Base-by-base conservation (phyloP, 179 eudicot species). In the Pouteria campechiana region DNA sequence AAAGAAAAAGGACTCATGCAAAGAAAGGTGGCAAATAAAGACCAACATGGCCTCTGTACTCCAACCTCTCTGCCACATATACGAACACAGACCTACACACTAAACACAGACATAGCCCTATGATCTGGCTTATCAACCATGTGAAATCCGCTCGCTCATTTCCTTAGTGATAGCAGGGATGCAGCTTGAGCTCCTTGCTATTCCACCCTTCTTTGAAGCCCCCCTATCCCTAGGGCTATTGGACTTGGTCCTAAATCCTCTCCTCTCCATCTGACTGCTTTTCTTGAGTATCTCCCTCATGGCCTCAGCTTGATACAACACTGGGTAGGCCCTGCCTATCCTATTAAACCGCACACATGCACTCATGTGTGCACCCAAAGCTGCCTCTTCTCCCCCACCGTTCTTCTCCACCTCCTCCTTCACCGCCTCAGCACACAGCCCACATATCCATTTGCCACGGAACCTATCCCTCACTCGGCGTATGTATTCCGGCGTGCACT, bases 361-460 rank as follows among this genome's bases (percentile, higher is more conserved):
- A 48, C 72, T 72, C 75, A 81, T 79, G 30, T 89, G 97, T 21
- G 56, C 52, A 3, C 55, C 60, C 30, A 88, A 33, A 15, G 97
- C 97, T 46, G 75, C 79, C 17, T 72, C 73, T 15, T 42, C 54
- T 1, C 46, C 55, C 23, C 80, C 88, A n/a, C 93, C 95, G 25
- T 70, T 78, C 30, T 85, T 89, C 41, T 56, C 83, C 74, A 76
- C 65, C 57, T 83, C 88, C 32, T 63, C 83, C 52, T 83, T 83
- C n/a, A 89, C 93, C 0, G 97, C 97, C 52, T 85, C 95, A 0
- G 78, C 57, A 32, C 95, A 89, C 10, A 89, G 41, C 30, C 97
- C 95, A 17, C 97, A 89, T 22, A 89, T 66, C 95, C 81, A 73
- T 62, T 70, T 82, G 3, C 93, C 86, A 0, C 31, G 52, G 52